Evolutionary conservation across 192 early-diverging fungal genomes (phyloP).

Genomic region (Entophlyctis luteolus): DNA sequence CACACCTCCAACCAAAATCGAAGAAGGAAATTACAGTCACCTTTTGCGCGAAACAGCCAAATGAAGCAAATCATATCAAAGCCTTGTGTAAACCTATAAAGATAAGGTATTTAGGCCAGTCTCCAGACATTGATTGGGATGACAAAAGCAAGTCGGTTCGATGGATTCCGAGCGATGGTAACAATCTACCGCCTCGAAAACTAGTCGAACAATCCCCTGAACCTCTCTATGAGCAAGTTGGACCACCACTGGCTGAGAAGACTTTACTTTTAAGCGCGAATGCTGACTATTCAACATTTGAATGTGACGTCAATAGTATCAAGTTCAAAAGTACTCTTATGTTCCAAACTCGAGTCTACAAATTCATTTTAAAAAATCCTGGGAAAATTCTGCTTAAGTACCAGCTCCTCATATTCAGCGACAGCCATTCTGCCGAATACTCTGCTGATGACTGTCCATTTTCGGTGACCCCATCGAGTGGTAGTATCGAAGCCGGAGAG

Average conservation of each 20-base stretch:
- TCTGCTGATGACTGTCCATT: constrained; percentile 45
- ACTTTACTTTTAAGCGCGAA: constrained; percentile 39
- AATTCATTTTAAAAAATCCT: constrained; percentile 43
- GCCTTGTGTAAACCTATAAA: constrained; percentile 34
- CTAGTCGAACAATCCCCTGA: constrained; percentile 45
- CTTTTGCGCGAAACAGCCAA: constrained; percentile 40
- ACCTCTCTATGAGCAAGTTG: constrained; percentile 40
- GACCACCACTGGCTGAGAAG: constrained; percentile 18
- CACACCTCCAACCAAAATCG: constrained; percentile 44
- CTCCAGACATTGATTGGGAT: constrained; percentile 51
- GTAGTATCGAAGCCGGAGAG: constrained; percentile 43
- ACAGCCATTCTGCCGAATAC: constrained; percentile 23
- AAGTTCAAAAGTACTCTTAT: constrained; percentile 58
- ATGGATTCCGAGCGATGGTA: constrained; percentile 28
- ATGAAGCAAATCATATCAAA: constrained; percentile 25
- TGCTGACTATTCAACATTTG: constrained; percentile 51
- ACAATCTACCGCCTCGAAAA: constrained; percentile 34
- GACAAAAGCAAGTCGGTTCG: constrained; percentile 40
- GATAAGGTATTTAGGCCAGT: constrained; percentile 31
- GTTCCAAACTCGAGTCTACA: constrained; percentile 52
- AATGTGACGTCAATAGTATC: constrained; percentile 46
- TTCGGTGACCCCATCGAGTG: constrained; percentile 34
- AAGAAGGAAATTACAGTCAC: constrained; percentile 40
- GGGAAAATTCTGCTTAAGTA: constrained; percentile 47
- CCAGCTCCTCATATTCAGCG: constrained; percentile 31